Conservation (phyloP, 2,329 filamentous ascomycete species). For the Penicillium hesseltinei region DNA sequence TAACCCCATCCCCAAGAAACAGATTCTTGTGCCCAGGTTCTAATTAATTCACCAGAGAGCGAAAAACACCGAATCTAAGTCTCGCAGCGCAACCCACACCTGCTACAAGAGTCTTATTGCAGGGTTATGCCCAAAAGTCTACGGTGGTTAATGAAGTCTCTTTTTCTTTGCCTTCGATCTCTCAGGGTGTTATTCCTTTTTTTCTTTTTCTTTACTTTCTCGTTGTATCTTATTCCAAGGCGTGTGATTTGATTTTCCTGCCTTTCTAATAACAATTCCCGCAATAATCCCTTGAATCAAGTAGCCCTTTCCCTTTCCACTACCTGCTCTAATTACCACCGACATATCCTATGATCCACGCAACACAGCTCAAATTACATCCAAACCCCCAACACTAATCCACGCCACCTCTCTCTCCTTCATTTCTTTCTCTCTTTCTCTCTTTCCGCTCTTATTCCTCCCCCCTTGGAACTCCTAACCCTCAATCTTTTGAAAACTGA, state of each 20-base stretch:
- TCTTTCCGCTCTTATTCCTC: neutral
- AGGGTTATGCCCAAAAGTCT: slow-evolving; percentile 24
- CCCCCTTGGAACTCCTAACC: neutral
- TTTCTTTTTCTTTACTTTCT: slow-evolving; percentile 18
- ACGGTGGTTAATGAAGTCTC: slow-evolving; percentile 26
- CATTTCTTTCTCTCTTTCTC: neutral
- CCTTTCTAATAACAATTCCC: slow-evolving; percentile 26
- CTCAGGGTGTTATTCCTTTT: slow-evolving; percentile 15
- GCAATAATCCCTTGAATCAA: slow-evolving; percentile 16
- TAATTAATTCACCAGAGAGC: slow-evolving; percentile 55
- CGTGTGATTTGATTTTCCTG: slow-evolving; percentile 18
- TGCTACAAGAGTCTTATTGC: slow-evolving; percentile 1
- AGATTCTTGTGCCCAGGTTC: neutral
- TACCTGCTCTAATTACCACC: slow-evolving; percentile 5
- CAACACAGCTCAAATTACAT: slow-evolving; percentile 3
- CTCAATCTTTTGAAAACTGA: slow-evolving; percentile 38
- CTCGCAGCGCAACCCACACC: slow-evolving; percentile 1
- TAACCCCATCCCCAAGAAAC: neutral
- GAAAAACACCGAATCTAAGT: slow-evolving; percentile 69
- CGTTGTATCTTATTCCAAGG: slow-evolving; percentile 37
- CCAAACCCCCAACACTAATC: neutral
- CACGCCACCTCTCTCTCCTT: neutral
- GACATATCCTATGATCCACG: slow-evolving; percentile 1
- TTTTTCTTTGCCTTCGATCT: slow-evolving; percentile 16
- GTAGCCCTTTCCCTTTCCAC: slow-evolving; percentile 15